phyloP scores from a whole-genome alignment of 306 rosid species.

The Lupinus albus region DNA sequence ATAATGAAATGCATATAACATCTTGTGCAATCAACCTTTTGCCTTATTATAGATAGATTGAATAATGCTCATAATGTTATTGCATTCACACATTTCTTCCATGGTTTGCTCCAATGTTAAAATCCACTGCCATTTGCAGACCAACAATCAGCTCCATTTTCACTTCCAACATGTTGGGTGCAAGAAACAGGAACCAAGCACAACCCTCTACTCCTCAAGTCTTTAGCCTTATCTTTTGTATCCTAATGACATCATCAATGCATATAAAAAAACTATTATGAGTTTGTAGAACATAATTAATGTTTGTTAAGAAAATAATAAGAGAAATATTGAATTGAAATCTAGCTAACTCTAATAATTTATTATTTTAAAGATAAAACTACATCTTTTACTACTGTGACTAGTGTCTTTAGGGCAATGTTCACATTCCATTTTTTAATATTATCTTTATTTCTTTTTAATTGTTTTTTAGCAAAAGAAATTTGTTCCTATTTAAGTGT shows the following conservation, averaged over 20 bases:
- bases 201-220: conserved; percentile 77
- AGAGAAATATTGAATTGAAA: too few relatives aligned
- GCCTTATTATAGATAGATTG: conserved; percentile 56
- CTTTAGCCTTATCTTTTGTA: conserved; percentile 51
- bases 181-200: conserved; percentile 82
- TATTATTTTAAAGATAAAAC: too few relatives aligned
- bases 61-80: conserved; percentile 79
- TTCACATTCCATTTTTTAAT: too few relatives aligned
- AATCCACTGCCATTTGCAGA: conserved; percentile 59
- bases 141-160: conserved; percentile 86
- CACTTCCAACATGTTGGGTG: conserved; percentile 74
- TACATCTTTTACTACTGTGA: too few relatives aligned
- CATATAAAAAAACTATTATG: too few relatives aligned
- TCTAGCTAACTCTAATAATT: too few relatives aligned
- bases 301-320: too few relatives aligned
- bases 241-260: conserved; percentile 32
- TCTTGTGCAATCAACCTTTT: conserved; percentile 76
- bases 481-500: too few relatives aligned
- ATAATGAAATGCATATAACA: conserved; percentile 56
- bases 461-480: too few relatives aligned
- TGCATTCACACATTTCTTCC: conserved; percentile 20
- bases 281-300: neutral
- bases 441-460: too few relatives aligned
- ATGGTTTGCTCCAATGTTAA: conserved; percentile 30
- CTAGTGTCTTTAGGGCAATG: too few relatives aligned